Evolutionary conservation across 139 green algal species (phyloP).

Genomic region (Pseudopediastrum boryanum): DNA sequence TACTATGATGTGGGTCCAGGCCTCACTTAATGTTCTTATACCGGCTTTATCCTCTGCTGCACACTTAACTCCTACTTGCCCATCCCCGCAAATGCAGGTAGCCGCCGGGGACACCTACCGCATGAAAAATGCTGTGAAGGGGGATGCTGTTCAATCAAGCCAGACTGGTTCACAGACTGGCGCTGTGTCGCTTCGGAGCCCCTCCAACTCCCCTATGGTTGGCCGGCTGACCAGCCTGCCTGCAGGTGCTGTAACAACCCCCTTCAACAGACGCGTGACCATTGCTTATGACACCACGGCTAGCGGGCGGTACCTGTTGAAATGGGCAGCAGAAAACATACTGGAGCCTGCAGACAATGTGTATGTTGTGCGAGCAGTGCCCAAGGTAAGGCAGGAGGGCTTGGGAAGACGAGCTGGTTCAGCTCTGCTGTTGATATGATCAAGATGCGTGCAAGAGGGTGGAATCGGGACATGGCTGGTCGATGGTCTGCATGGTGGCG

Average conservation of each 20-base stretch:
- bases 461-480: too few species aligned
- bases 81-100: slow-evolving; percentile 1
- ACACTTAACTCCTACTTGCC: neutral
- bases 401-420: too few species aligned
- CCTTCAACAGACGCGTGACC: slow-evolving; percentile 36
- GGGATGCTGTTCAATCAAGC: too few species aligned
- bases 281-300: slow-evolving; percentile 38
- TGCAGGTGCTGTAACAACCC: neutral
- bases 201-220: slow-evolving; percentile 23
- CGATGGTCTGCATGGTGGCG: too few species aligned
- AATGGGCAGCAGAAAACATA: slow-evolving; percentile 29
- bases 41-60: too few species aligned
- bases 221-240: neutral
- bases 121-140: slow-evolving; percentile 38
- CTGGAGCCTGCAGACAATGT: slow-evolving; percentile 40
- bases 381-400: slow-evolving; percentile 11
- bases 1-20: too few species aligned
- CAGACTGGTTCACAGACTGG: too few species aligned
- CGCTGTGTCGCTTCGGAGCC: neutral
- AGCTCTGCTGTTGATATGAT: too few species aligned
- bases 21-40: too few species aligned
- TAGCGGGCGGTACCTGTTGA: slow-evolving; percentile 27
- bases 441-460: too few species aligned
- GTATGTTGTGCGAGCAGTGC: slow-evolving; percentile 37
- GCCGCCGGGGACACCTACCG: slow-evolving; percentile 36